Conservation (phyloP, 2,329 filamentous ascomycete genomes). For the Pyrenochaeta sp. region DNA sequence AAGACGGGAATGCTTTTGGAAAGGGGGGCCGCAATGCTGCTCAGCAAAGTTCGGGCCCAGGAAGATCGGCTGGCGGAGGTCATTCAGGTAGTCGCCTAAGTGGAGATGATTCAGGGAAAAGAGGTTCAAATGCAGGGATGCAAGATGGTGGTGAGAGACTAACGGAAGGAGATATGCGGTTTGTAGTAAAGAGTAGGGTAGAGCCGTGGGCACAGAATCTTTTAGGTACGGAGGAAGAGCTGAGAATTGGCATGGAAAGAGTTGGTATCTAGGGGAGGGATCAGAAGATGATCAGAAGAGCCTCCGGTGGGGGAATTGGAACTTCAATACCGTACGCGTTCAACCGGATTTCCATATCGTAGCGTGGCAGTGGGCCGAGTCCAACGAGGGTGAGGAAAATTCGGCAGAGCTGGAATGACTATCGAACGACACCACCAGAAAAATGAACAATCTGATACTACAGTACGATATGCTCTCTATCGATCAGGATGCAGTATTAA, state of each 20-base stretch:
- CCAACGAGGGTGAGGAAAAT: too few relatives aligned
- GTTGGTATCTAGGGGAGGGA: constrained; percentile 13
- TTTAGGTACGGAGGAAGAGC: constrained; percentile 78
- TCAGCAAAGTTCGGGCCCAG: neutral
- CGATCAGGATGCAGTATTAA: too few relatives aligned
- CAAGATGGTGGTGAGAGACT: neutral
- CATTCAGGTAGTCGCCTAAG: neutral
- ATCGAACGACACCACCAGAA: too few relatives aligned
- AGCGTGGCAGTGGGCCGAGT: too few relatives aligned
- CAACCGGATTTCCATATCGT: too few relatives aligned
- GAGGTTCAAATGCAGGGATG: neutral
- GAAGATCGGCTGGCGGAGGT: neutral
- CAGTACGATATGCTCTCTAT: too few relatives aligned
- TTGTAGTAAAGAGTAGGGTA: constrained; percentile 69
- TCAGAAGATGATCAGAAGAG: neutral
- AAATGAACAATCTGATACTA: too few relatives aligned
- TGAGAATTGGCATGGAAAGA: constrained; percentile 52
- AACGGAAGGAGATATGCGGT: constrained; percentile 42
- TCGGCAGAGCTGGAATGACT: too few relatives aligned
- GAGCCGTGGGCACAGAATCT: constrained; percentile 81
- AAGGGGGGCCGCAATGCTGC: constrained; percentile 8
- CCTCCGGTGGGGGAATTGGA: too few relatives aligned
- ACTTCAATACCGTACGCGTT: neutral
- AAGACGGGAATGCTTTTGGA: constrained; percentile 14
- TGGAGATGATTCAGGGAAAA: neutral